Conservation (phyloP, 2,329 filamentous ascomycete genomes). For the Talaromyces albobiverticillius region DNA sequence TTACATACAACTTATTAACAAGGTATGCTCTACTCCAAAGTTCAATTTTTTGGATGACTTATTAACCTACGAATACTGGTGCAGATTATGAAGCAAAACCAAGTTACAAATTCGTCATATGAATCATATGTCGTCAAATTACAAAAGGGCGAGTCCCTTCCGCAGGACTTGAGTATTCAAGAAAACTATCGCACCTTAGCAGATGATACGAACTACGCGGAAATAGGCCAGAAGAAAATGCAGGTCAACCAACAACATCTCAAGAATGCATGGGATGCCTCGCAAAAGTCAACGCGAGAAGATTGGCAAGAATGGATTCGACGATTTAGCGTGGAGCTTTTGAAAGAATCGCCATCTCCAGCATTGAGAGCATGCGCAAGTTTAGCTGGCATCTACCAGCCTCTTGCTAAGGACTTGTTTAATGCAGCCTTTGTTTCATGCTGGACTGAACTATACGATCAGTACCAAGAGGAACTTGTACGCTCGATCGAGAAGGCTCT, state of each 20-base stretch:
- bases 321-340: slow-evolving; percentile 88
- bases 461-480: slow-evolving; percentile 95
- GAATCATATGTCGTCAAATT: slow-evolving; percentile 88
- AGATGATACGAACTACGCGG: slow-evolving; percentile 77
- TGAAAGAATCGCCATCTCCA: slow-evolving; percentile 94
- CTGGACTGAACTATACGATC: slow-evolving; percentile 96
- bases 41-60: not conserved
- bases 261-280: slow-evolving; percentile 95
- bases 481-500: slow-evolving; percentile 93
- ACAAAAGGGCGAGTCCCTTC: slow-evolving; percentile 90
- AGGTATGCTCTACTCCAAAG: slow-evolving; percentile 54
- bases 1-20: slow-evolving; percentile 91
- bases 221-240: slow-evolving; percentile 87
- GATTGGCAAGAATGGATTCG: slow-evolving; percentile 99
- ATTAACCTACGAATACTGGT: slow-evolving; percentile 14
- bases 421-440: slow-evolving; percentile 99
- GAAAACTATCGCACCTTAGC: slow-evolving; percentile 72
- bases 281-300: slow-evolving; percentile 93
- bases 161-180: slow-evolving; percentile 87
- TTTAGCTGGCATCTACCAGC: slow-evolving; percentile 85
- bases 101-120: slow-evolving; percentile 87
- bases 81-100: slow-evolving; percentile 64
- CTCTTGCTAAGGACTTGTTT: slow-evolving; percentile 89
- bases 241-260: slow-evolving; percentile 97
- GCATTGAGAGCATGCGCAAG: slow-evolving; percentile 89